Evolutionary conservation across 2,329 filamentous ascomycete genomes (phyloP), one percentile per base, ranked within the genome.

Genomic region (Scytalidium sp.): DNA sequence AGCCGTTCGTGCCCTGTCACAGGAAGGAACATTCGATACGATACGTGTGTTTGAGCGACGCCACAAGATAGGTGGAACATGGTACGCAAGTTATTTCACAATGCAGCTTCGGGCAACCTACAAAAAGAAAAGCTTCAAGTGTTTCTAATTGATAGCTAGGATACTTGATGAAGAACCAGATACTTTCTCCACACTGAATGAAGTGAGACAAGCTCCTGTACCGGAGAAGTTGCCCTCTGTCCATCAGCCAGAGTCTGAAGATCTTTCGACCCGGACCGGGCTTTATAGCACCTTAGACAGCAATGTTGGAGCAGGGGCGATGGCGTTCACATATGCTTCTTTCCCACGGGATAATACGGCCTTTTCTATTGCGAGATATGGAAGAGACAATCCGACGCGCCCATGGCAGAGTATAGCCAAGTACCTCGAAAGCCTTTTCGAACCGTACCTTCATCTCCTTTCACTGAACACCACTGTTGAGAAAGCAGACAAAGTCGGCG

Each of bases 241-340:
- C 5, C 13, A n/a, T n/a, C 32, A 10, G 5, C 13, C 32, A 15
- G 32, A 36, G 17, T n/a, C 32, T 15, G 32, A 36, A 36, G 32
- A 36, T n/a, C 32, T 15, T 5, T 36, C 32, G 11, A 36, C 32
- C 17, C 32, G 32, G 17, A 36, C 32, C 4, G 32, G 32, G 1
- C 70, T 84, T n/a, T 84, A 85, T 53, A 76, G 78, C 0, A 75
- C 77, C 21, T 66, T 85, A 19, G 79, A 85, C 57, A 85, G 80
- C 3, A 86, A 86, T 54, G 76, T 86, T 29, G 75, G 78, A 46
- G 68, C 70, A 9, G 56, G 73, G 1, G 68, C 79, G 0, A 86
- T 86, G 83, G 69, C 74, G n/a, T 86, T 79, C 61, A 76, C 73
- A 0, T 70, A 80, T 49, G 78, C 81, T 45, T 67, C 71, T 0